Evolutionary conservation across 768 basidiomycete genomes (phyloP), one percentile per base, ranked within the genome.

Genomic region (Kwoniella sp.): DNA sequence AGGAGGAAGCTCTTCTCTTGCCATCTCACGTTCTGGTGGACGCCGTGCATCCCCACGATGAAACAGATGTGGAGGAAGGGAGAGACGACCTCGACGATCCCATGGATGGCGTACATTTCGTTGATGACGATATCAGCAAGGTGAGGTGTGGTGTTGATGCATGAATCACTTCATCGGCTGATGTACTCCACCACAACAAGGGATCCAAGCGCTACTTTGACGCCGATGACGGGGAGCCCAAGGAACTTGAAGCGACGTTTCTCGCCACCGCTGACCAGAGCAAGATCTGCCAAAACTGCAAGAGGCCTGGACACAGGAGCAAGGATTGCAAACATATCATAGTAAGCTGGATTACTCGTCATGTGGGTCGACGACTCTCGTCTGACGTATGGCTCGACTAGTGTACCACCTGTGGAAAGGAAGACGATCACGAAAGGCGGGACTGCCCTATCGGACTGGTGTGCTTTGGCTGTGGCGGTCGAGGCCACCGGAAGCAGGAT

Each of bases 21-120:
- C 65, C 65, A 4, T 51, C 59, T 2, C 62, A 67, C 60, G 61
- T 67, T 12, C 27, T 56, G 33, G 32, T 66, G 7, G 57, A 61
- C 34, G 42, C 49, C 9, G 23, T 22, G 10, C 19, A 48, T 8
- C 33, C 44, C n/a, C 28, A 22, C 3, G 46, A 42, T 7, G 55
- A 43, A 19, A 41, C 19, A 5, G 39, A 47, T 37, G 50, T 19
- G 29, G 47, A 38, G 33, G 42, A 40, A 23, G 44, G 22, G 10
- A 32, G 45, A 31, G 15, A 44, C 34, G 39, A 29, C 25, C 41
- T 34, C 14, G 60, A 50, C 10, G 38, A 56, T 27, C 28, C 48
- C 3, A 64, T 67, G 62, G 68, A 70, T 41, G 68, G 68, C 0
- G 10, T 70, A 8, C 60, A 62, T 50, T 62, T 70, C 26, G 45